Percentiles rank a stretch among this genome's conserved stretches.
These are phyloP conservation scores for Myxozyma udenii DNA, from an alignment of 805 yeast genomes.

Conservation along the genomic window DNA sequence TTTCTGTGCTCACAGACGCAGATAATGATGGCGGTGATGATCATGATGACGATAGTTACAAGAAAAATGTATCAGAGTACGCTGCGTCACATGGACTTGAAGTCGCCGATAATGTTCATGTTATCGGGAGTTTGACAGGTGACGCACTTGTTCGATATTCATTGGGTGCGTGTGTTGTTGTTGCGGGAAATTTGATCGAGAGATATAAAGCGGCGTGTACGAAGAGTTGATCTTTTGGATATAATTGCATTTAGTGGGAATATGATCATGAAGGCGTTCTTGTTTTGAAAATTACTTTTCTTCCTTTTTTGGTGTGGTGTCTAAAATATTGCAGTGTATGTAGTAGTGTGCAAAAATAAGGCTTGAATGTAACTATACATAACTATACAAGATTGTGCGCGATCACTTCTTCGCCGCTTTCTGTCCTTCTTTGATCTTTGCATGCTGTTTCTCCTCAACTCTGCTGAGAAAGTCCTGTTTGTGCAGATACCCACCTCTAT, in stretches of 20 bases:
- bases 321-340: neutral
- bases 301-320: neutral
- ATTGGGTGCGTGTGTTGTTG: constrained; percentile 34
- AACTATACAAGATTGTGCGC: too few species aligned
- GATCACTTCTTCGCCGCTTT: constrained; percentile 26
- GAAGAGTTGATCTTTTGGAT: neutral
- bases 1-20: constrained; percentile 4
- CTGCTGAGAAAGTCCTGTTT: constrained; percentile 84
- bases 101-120: constrained; percentile 30
- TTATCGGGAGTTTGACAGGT: constrained; percentile 37
- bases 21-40: constrained; percentile 1
- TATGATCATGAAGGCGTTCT: too few species aligned
- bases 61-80: too few species aligned
- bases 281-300: neutral
- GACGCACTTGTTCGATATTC: constrained; percentile 37
- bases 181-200: constrained; percentile 29
- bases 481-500: constrained; percentile 87
- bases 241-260: neutral
- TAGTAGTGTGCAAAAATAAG: too few species aligned
- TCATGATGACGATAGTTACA: constrained; percentile 4
- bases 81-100: constrained; percentile 27
- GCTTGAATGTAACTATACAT: too few species aligned
- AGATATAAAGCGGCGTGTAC: constrained; percentile 2
- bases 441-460: constrained; percentile 60
- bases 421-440: constrained; percentile 47